Evolutionary conservation across 768 basidiomycete species (phyloP), one percentile per base, ranked within the genome.

Genomic region (Lepiota subincarnata): DNA sequence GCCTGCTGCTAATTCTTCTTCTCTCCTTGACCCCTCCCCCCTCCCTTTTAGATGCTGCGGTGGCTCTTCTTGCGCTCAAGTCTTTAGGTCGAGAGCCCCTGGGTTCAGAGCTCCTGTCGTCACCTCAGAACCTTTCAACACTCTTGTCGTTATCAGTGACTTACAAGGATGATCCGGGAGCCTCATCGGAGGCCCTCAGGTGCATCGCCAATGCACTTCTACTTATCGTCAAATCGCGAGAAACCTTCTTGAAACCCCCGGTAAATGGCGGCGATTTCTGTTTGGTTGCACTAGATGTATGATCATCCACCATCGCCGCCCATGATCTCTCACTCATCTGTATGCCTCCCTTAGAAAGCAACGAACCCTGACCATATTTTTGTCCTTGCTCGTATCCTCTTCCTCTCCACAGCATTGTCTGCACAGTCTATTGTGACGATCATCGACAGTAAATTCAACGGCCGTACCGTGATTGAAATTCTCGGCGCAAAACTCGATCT

Each of bases 131-230:
- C 63, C 70, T 92, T 19, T 74, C 76, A 1, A 68, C 73, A 16
- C 71, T 92, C 18, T 72, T 89, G 28, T 64, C 65, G 6, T 59
- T 87, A 6, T 75, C 82, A 7, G 64, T 70, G 5, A 65, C 75
- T 5, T 76, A 84, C 63, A 84, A 83, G 54, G 78, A 82, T 50
- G 76, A 82, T 37, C 63, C 65, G 2, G 83, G 84, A 11, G 84
- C 84, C 1, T 73, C 79, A 3, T 80, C 77, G 40, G 87, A 91
- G 69, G 86, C 87, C 1, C 72, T 92, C 41, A 76, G 87, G 50
- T 89, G 81, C 48, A 75, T 92, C 20, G 92, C 92, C 6, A 95
- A 95, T 64, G 80, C 88, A 0, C 68, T 93, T 2, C 76, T 92
- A 16, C 77, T 92, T 53, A 71, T 86, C 47, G 86, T 87, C 55